Percentiles rank a stretch among this genome's conserved stretches.
Evolutionary conservation across 1,284 basidiomycete genomes (phyloP).

Genomic region (Trichosporon coremiiforme): DNA sequence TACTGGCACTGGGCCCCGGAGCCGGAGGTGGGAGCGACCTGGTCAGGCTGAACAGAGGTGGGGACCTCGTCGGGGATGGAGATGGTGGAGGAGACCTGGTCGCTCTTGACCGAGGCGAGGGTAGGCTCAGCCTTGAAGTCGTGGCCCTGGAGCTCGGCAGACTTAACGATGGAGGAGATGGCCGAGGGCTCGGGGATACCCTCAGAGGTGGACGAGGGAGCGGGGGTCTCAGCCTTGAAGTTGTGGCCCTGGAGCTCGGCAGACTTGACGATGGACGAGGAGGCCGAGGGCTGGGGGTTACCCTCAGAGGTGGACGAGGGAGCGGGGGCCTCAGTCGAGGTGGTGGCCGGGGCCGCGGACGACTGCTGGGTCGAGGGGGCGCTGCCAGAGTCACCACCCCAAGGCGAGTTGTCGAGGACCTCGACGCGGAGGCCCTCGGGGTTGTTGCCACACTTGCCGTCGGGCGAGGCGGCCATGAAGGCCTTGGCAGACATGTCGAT

Average conservation of each 20-base stretch:
- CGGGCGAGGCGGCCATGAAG: conserved; percentile 28
- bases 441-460: conserved; percentile 38
- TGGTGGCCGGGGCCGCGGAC: too few relatives aligned
- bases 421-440: conserved; percentile 40
- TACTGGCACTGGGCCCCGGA: conserved; percentile 31
- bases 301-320: not conserved
- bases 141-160: conserved; percentile 9
- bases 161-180: conserved; percentile 11
- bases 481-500: conserved; percentile 42
- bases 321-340: conserved; percentile 16
- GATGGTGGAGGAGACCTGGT: conserved; percentile 11
- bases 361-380: conserved; percentile 11
- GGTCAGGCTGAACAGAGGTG: conserved; percentile 18
- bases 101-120: not conserved
- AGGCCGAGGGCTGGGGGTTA: not conserved
- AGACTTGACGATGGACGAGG: conserved; percentile 15
- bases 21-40: conserved; percentile 18
- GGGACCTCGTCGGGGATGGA: conserved; percentile 14
- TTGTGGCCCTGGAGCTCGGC: conserved; percentile 5
- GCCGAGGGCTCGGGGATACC: conserved; percentile 9
- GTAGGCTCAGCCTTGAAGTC: conserved; percentile 19
- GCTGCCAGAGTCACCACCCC: conserved; percentile 5
- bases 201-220: not conserved
- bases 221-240: conserved; percentile 14
- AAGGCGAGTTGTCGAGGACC: conserved; percentile 35